phyloP scores from a whole-genome alignment of 768 basidiomycete species.

The Leccinum aurantiacum region DNA sequence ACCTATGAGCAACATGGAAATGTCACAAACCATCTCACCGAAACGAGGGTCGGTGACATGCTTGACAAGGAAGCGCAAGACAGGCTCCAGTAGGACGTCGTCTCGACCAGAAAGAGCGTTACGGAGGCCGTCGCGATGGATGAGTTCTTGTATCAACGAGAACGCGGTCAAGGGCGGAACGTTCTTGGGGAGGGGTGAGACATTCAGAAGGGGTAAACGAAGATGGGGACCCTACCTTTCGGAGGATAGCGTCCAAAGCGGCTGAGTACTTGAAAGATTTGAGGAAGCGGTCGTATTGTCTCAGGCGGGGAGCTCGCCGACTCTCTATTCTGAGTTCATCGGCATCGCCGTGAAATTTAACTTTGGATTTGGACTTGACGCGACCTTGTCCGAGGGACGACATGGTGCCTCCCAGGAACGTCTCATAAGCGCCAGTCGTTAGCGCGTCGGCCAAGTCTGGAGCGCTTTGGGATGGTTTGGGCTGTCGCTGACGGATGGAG shows the following conservation, averaged over 20 bases:
- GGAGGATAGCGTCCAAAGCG: conserved; percentile 88
- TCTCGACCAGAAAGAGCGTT: conserved; percentile 88
- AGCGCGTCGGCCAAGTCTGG: conserved; percentile 41
- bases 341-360: conserved; percentile 53
- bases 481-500: conserved; percentile 89
- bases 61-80: conserved; percentile 83
- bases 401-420: conserved; percentile 57
- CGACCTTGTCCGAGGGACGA: conserved; percentile 57
- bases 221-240: conserved; percentile 54
- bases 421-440: conserved; percentile 61
- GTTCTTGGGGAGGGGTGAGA: conserved; percentile 47
- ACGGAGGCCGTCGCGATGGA: conserved; percentile 86
- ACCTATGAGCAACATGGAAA: conserved; percentile 84
- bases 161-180: conserved; percentile 85
- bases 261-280: conserved; percentile 94
- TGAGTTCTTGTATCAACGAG: conserved; percentile 88
- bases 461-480: conserved; percentile 61
- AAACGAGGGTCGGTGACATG: conserved; percentile 89
- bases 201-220: neutral
- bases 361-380: conserved; percentile 48
- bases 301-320: conserved; percentile 66
- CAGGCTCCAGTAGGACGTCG: conserved; percentile 89
- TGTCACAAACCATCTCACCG: conserved; percentile 83
- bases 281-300: conserved; percentile 85
- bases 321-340: conserved; percentile 81